Base-by-base conservation (phyloP, 2,329 filamentous ascomycete genomes). In the Xylaria multiplex region DNA sequence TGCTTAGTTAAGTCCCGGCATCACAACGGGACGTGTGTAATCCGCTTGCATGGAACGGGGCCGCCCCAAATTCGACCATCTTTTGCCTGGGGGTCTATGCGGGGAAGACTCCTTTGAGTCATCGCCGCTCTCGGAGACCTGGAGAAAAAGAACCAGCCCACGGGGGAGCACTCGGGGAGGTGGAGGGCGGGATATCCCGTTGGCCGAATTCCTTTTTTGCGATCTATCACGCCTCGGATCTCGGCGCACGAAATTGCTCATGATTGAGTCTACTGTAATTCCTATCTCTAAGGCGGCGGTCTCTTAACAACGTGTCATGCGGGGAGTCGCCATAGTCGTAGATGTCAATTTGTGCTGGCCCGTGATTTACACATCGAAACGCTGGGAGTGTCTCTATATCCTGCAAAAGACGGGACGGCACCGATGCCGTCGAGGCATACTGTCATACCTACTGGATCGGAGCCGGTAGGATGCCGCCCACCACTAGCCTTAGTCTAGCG, bases 81-180 rank as follows among this genome's bases (percentile, higher is more conserved):
- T 19, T 27, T 27, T n/a, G 53, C 48, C 37, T 53, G 45, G 30
- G 46, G 43, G 35, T 37, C 14, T 6, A 37, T 63, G 60, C 46
- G 53, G 53, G 50, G 53, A 35, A 19, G 50, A 43, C 27, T 30
- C 19, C 9, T 40, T 14, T 35, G 46, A 57, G 45, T 52, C 60
- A 57, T 49, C 59, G 42, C 53, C 45, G 46, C 40, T 58, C 45
- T 63, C 54, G 60, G 60, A 62, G 59, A 49, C 45, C 45, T 58
- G 54, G 60, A 40, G 27, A 27, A 30, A 53, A 24, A 57, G 37
- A 53, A 53, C 37, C 58, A 56, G 3, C 9, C 8, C 24, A 19
- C 45, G 60, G 59, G 60, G 60, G 50, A 16, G 55, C 14, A 6
- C 1, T 43, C 60, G 60, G 54, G 46, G 46, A 40, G 37, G 60